Evolutionary conservation across 1,284 basidiomycete species (phyloP), one percentile per base, ranked within the genome.

Genomic region (Cutaneotrichosporon cavernicola): DNA sequence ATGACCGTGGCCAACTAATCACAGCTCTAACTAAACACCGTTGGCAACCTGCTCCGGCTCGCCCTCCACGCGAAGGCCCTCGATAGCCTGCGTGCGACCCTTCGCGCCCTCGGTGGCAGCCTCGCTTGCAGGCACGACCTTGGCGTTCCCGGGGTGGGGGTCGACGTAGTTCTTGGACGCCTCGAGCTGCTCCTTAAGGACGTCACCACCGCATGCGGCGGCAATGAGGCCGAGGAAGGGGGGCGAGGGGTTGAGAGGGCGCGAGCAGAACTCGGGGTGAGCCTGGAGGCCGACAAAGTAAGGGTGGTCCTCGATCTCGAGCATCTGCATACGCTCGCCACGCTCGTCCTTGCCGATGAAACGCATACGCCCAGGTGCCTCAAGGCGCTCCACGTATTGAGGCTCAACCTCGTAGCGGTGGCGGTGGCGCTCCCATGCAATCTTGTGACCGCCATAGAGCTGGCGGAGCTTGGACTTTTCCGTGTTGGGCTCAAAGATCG

Each of bases 351-450:
- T 92, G 10, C 96, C 96, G 13, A 90, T 86, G 78, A 99, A 99
- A n/a, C 79, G 78, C 76, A 95, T 79, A 18, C 67, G 65, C 38
- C 92, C 92, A 60, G 87, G 88, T 49, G 83, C 80, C 72, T 89
- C 86, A 53, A 99, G 83, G 69, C 84, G 81, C 50, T 89, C 85
- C 26, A 98, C 91, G 73, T 90, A 90, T 64, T 86, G 84, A 2
- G 97, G 96, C 82, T 97, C 97, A 70, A 99, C 91, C 81, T 99
- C 97, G 80, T 98, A 99, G 68, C 96, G 86, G 81, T 99, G 97
- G 62, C 97, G 87, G 81, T 99, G 97, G 50, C 97, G 85, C 83
- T 99, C 97, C 96, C 96, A 99, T 66, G 95, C 91, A 71, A 86
- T 89, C 26, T 84, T 85, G 5, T 85, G 84, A 34, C 89, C 89